Evolutionary conservation across 2,329 filamentous ascomycete species (phyloP), one percentile per base, ranked within the genome.

Genomic region (Verticillium nonalfalfae): DNA sequence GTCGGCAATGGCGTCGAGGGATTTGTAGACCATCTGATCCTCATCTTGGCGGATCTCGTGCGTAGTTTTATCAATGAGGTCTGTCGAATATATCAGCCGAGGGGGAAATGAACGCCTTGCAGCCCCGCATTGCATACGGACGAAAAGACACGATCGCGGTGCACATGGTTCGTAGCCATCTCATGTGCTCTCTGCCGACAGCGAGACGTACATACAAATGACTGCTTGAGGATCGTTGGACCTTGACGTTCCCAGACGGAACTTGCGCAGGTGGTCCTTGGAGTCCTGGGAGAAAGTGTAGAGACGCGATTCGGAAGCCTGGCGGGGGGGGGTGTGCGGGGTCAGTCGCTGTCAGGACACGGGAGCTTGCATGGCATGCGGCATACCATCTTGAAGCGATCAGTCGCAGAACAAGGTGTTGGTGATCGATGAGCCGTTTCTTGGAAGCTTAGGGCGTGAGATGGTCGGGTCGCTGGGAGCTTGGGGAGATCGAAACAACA

Each of bases 261-360:
- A 99, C 78, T 97, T 98, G 75, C 91, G 90, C 67, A 99, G 85
- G 72, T 93, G 89, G 67, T 93, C 88, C 77, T 90, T 95, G 56
- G 92, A 97, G 78, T 95, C 91, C 66, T 87, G 85, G 36, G 93
- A 96, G 85, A 98, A 96, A 63, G 90, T 91, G 79, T 97, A 98
- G 65, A 98, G 84, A 68, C 93, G 85, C 64, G 92, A 88, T 81
- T 97, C 93, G 72, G 93, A 96, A 70, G 87, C 76, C 79, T 82
- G 38, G n/a, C 13, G 34, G 35, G 26, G 26, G 26, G 21, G 26
- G 26, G 26, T 15, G 18, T 26, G 58, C 21, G 21, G 18, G 33
- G 60, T 66, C 40, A 64, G 62, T 36, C 9, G 7, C 26, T 26
- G 39, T 62, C 58, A 31, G 45, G 57, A 39, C 38, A 58, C 18